phyloP scores from a whole-genome alignment of 2,329 filamentous ascomycete genomes.

The Ophiostoma quercus region DNA sequence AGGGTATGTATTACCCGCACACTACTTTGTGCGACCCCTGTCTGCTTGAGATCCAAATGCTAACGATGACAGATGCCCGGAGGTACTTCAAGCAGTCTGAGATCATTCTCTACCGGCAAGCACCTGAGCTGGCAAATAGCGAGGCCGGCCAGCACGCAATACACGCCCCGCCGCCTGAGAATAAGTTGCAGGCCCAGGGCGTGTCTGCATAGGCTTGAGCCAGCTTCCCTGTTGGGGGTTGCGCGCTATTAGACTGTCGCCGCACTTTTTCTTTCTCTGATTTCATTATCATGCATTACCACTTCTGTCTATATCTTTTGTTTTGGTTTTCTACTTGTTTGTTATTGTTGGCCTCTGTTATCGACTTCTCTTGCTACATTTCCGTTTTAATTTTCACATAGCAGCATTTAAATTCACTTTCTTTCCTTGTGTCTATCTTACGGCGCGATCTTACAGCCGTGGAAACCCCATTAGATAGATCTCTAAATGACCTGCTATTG shows the following conservation, averaged over 20 bases:
- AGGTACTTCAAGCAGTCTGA: constrained; percentile 99
- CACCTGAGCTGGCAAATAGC: constrained; percentile 50
- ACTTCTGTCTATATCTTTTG: constrained; percentile 3
- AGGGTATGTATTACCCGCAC: constrained; percentile 54
- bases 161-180: constrained; percentile 44
- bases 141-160: constrained; percentile 31
- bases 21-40: not conserved
- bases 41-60: not conserved
- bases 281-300: not conserved
- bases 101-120: constrained; percentile 90
- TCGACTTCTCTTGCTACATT: not conserved
- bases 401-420: not conserved
- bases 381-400: not conserved
- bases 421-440: not conserved
- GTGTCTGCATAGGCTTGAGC: not conserved
- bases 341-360: not conserved
- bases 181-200: constrained; percentile 31
- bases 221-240: not conserved
- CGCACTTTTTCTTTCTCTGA: not conserved
- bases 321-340: not conserved
- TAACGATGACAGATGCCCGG: constrained; percentile 65
- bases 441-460: not conserved
- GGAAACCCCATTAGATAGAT: not conserved
- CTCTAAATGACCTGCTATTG: not conserved
- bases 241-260: not conserved